phyloP scores from a whole-genome alignment of 2,329 filamentous ascomycete species.

The Aspergillus chevalieri region DNA sequence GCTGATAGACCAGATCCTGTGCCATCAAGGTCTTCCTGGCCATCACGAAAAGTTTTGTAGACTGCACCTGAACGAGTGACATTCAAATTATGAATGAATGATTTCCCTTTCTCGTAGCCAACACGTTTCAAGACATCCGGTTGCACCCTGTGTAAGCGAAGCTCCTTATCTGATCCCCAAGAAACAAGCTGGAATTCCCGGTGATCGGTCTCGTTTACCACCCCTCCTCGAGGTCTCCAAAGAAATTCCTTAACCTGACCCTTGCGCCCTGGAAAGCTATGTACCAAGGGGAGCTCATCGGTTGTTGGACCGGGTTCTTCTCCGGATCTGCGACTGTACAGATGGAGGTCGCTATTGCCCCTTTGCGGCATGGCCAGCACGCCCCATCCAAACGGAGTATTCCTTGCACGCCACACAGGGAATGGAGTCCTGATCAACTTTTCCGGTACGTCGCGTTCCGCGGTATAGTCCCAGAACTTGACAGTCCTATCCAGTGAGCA shows the following conservation, averaged over 20 bases:
- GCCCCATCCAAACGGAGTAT: constrained; percentile 83
- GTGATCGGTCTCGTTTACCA: constrained; percentile 65
- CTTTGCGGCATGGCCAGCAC: constrained; percentile 88
- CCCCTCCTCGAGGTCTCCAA: constrained; percentile 71
- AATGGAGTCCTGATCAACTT: constrained; percentile 75
- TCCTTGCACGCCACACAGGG: constrained; percentile 83
- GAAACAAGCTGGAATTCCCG: constrained; percentile 90
- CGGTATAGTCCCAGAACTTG: constrained; percentile 82
- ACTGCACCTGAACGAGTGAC: constrained; percentile 75
- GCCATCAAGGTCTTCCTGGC: constrained; percentile 52
- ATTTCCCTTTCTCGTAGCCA: constrained; percentile 65
- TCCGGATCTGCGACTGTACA: constrained; percentile 63
- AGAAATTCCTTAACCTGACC: constrained; percentile 81
- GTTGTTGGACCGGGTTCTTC: constrained; percentile 30
- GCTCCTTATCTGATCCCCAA: constrained; percentile 80
- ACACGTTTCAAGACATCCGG: constrained; percentile 59
- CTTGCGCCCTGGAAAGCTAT: constrained; percentile 50
- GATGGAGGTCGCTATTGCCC: constrained; percentile 74
- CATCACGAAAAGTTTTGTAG: constrained; percentile 79
- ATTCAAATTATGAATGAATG: constrained; percentile 58
- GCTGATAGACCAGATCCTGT: constrained; percentile 26
- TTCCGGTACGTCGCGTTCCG: constrained; percentile 59
- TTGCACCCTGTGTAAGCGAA: constrained; percentile 71
- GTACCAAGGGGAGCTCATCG: constrained; percentile 39
- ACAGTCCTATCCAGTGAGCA: constrained; percentile 89